phyloP scores from a whole-genome alignment of 2,329 filamentous ascomycete genomes.

The Amauroascus niger region DNA sequence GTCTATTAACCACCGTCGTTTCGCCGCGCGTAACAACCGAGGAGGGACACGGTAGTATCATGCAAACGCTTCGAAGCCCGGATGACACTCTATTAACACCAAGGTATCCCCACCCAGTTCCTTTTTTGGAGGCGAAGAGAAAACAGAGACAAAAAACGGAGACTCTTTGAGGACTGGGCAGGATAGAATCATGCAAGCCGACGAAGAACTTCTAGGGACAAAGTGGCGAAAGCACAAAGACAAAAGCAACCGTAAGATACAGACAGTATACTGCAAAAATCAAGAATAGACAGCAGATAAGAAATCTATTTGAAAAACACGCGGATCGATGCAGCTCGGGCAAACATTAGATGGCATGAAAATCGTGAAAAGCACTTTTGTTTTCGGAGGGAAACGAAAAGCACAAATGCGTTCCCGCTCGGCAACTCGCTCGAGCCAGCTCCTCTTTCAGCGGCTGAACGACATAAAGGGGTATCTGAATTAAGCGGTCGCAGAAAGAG shows the following conservation, averaged over 20 bases:
- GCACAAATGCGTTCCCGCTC: conserved; percentile 28
- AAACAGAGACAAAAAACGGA: conserved; percentile 4
- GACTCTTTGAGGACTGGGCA: neutral
- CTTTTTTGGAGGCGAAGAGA: neutral
- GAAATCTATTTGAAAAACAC: conserved; percentile 31
- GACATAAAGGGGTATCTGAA: conserved; percentile 41
- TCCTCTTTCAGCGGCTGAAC: conserved; percentile 33
- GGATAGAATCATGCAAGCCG: conserved; percentile 13
- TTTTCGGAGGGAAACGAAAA: conserved; percentile 26
- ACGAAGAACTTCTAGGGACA: conserved; percentile 14
- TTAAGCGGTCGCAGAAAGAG: conserved; percentile 30
- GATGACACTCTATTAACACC: conserved; percentile 6
- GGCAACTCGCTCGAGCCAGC: conserved; percentile 33
- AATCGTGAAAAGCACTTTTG: conserved; percentile 26
- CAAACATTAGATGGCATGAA: conserved; percentile 30
- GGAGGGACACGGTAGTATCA: neutral
- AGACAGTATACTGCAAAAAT: conserved; percentile 30
- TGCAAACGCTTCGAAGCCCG: conserved; percentile 7
- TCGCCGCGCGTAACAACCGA: conserved; percentile 4
- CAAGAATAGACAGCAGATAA: conserved; percentile 19
- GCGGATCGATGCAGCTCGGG: conserved; percentile 33
- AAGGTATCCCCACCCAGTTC: conserved; percentile 8
- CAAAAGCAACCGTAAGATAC: conserved; percentile 27
- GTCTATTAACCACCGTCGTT: conserved; percentile 13
- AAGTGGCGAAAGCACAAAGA: conserved; percentile 10